Base-by-base conservation (phyloP, 2,329 filamentous ascomycete genomes). In the Penicillium sp. region DNA sequence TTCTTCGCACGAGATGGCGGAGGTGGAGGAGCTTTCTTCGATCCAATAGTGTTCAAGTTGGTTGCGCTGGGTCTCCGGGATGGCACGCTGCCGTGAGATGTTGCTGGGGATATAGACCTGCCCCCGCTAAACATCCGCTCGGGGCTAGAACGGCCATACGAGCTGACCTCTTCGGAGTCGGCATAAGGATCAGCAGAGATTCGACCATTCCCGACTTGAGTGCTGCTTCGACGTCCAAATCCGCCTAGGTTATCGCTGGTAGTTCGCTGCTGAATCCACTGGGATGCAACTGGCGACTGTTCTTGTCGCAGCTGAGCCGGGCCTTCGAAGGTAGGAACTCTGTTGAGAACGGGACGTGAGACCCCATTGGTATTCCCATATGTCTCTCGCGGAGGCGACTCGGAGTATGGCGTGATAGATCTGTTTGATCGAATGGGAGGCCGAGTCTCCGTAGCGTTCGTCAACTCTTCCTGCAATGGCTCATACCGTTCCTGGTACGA, bases 1-100 rank as follows among this genome's bases (percentile, higher is more conserved):
- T 88, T 88, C 78, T 87, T 89, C 35, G 82, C 75, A 66, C 85
- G 76, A 22, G 81, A 82, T 9, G 83, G 82, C 26, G 84, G 84
- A 24, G 85, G 86, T 29, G 86, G 85, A 20, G 86, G 82, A 43
- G 79, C 80, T 71, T 83, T 85, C 70, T 81, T 82, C 26, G 69
- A 47, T 44, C 60, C 58, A 14, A 59, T 60, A 31, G 61, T 62
- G 63, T 69, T 69, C 63, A 76, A 53, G 8, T 74, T 75, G 18
- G 76, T 77, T 65, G 79, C 79, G 66, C 82, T 85, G 22, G 79
- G 73, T 31, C 76, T 78, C 58, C 81, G 75, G 44, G 81, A 82
- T 42, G 78, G 68, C 48, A 74, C 74, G 63, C 79, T 82, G 26
- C 79, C 79, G 61, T 82, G 76, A 9, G 78, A 79, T 13, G 79